Evolutionary conservation across 164 flowering plant genomes (phyloP).

Genomic region (Santalum album): DNA sequence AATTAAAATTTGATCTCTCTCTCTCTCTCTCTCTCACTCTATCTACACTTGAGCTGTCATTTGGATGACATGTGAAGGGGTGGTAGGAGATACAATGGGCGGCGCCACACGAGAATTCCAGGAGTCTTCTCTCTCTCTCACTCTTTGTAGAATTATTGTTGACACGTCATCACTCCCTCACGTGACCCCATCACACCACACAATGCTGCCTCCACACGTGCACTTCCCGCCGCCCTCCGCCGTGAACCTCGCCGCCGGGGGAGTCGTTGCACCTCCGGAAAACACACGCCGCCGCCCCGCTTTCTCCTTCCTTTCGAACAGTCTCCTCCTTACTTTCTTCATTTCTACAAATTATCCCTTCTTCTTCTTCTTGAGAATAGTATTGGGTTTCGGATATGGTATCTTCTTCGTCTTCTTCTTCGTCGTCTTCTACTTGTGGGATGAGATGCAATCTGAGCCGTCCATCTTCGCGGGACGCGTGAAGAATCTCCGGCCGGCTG

Average conservation of each 20-base stretch:
- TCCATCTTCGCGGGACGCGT: conserved; percentile 38
- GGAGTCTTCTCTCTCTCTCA: too few species aligned
- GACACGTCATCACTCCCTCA: neutral
- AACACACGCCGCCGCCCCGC: conserved; percentile 13
- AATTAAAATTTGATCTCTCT: too few species aligned
- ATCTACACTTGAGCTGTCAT: too few species aligned
- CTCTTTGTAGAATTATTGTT: neutral
- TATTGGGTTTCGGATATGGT: neutral
- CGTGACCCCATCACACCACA: conserved; percentile 7
- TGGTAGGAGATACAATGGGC: too few species aligned
- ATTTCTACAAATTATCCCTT: conserved; percentile 4
- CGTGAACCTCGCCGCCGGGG: neutral
- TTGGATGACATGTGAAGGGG: too few species aligned
- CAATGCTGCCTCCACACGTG: conserved; percentile 24
- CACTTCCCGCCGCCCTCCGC: neutral
- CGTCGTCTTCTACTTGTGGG: conserved; percentile 3
- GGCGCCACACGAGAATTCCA: too few species aligned
- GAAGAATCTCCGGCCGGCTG: conserved; percentile 35
- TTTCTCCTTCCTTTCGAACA: conserved; percentile 4
- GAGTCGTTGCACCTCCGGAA: conserved; percentile 21
- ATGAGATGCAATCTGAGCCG: conserved; percentile 43
- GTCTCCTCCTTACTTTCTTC: conserved; percentile 6
- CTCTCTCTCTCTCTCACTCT: too few species aligned
- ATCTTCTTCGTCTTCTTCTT: conserved; percentile 11
- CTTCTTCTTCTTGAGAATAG: conserved; percentile 6